Evolutionary conservation across 1,284 basidiomycete species (phyloP).

Genomic region (Pseudozyma pruni): DNA sequence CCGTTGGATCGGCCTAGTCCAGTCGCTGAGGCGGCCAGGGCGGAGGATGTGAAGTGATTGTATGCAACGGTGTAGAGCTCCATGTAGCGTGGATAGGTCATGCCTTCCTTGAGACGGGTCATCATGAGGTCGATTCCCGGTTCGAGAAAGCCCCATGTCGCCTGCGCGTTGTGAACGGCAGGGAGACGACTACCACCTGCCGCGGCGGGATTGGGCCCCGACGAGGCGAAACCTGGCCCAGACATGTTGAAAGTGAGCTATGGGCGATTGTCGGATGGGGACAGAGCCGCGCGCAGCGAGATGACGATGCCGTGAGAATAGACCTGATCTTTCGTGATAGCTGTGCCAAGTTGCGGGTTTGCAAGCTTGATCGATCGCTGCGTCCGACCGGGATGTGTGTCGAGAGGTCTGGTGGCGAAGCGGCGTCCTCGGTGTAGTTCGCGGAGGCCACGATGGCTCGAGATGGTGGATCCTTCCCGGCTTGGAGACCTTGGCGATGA

Average conservation of each 20-base stretch:
- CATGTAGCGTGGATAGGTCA: conserved; percentile 92
- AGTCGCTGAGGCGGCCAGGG: conserved; percentile 72
- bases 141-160: conserved; percentile 88
- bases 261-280: no score
- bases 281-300: neutral
- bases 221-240: conserved; percentile 16
- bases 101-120: conserved; percentile 77
- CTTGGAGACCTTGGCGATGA: neutral
- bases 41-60: conserved; percentile 94
- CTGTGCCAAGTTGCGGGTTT: neutral
- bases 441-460: no score
- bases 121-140: conserved; percentile 75
- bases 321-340: no score
- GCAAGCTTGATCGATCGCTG: neutral
- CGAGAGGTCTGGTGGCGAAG: neutral
- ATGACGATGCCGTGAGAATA: no score
- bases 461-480: no score
- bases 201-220: conserved; percentile 13
- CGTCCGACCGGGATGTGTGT: neutral
- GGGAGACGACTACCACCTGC: conserved; percentile 29
- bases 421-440: no score
- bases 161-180: conserved; percentile 65
- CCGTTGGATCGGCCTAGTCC: conserved; percentile 41
- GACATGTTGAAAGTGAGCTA: conserved; percentile 20
- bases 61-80: conserved; percentile 87